These are phyloP conservation scores for Thraustotheca clavata DNA, from an alignment of 352 stramenopile genomes.

Conservation along the genomic window DNA sequence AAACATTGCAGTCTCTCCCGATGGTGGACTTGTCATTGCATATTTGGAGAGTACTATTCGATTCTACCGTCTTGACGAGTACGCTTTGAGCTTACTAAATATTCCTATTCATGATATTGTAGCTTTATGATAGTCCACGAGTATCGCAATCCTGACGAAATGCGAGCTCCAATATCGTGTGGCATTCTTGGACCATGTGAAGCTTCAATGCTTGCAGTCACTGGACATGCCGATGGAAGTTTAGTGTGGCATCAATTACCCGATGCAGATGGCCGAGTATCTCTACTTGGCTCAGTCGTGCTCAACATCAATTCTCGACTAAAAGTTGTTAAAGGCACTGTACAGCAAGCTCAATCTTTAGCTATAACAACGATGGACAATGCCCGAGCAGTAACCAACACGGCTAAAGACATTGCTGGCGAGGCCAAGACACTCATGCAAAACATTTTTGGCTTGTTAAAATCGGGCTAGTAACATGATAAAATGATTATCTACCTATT, in stretches of 20 bases:
- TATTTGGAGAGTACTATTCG: constrained; percentile 36
- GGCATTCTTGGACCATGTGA: constrained; percentile 62
- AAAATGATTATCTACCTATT: constrained; percentile 1
- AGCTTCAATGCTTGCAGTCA: constrained; percentile 62
- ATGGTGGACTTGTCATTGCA: constrained; percentile 64
- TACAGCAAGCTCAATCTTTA: constrained; percentile 81
- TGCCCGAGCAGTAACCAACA: constrained; percentile 74
- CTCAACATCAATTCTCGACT: constrained; percentile 73
- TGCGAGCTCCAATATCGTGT: constrained; percentile 42
- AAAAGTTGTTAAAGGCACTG: constrained; percentile 81
- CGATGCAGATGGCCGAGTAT: constrained; percentile 68
- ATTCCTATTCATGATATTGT: not conserved
- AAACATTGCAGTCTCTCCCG: constrained; percentile 45
- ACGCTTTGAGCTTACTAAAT: constrained; percentile 26
- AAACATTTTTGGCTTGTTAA: constrained; percentile 14
- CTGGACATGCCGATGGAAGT: constrained; percentile 59
- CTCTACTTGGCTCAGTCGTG: constrained; percentile 60
- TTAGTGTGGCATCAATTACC: constrained; percentile 71
- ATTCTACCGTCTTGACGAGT: constrained; percentile 77
- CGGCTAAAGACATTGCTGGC: constrained; percentile 72
- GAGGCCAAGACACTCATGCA: constrained; percentile 37
- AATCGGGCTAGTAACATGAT: not conserved
- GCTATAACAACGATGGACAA: constrained; percentile 74
- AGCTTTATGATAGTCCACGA: constrained; percentile 72
- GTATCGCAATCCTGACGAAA: constrained; percentile 31